Conservation (phyloP, 1,139 yeast species). For the Debaryomycetaceae sp. region DNA sequence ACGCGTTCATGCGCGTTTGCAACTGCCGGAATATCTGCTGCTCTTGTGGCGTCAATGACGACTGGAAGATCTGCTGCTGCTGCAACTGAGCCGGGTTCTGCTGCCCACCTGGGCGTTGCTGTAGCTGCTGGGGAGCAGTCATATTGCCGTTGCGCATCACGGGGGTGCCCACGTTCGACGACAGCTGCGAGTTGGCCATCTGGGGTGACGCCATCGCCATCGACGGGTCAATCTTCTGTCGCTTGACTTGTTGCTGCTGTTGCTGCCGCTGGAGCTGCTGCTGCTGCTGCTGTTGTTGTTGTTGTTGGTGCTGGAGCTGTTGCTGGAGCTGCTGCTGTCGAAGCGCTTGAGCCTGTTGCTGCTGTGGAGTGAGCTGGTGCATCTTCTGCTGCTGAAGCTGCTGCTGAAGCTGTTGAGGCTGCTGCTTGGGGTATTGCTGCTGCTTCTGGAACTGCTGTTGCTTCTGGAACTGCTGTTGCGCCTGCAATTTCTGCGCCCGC, state of each 20-base stretch:
- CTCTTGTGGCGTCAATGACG: slow-evolving; percentile 38
- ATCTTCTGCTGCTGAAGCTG: slow-evolving; percentile 13
- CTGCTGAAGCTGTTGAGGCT: slow-evolving; percentile 13
- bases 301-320: slow-evolving; percentile 3
- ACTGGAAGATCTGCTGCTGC: slow-evolving; percentile 45
- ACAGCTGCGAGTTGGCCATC: slow-evolving; percentile 11
- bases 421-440: slow-evolving; percentile 13
- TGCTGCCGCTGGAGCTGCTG: slow-evolving; percentile 7
- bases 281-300: slow-evolving; percentile 1
- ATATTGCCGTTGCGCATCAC: slow-evolving; percentile 12
- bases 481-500: slow-evolving; percentile 9
- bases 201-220: slow-evolving; percentile 10
- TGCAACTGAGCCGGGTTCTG: slow-evolving; percentile 35
- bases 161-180: slow-evolving; percentile 14
- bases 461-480: slow-evolving; percentile 16
- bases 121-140: slow-evolving; percentile 5
- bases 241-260: slow-evolving; percentile 8
- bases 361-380: slow-evolving; percentile 11
- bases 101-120: slow-evolving; percentile 9
- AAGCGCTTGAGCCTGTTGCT: slow-evolving; percentile 11
- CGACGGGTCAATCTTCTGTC: slow-evolving; percentile 9
- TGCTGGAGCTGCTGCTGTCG: slow-evolving; percentile 6
- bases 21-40: slow-evolving; percentile 42
- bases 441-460: slow-evolving; percentile 19
- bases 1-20: slow-evolving; percentile 38